A percentile compares a stretch with the other conserved stretches of the same genome.
Evolutionary conservation across 2,329 filamentous ascomycete genomes (phyloP).

Genomic region (Ophiosphaerella korrae): DNA sequence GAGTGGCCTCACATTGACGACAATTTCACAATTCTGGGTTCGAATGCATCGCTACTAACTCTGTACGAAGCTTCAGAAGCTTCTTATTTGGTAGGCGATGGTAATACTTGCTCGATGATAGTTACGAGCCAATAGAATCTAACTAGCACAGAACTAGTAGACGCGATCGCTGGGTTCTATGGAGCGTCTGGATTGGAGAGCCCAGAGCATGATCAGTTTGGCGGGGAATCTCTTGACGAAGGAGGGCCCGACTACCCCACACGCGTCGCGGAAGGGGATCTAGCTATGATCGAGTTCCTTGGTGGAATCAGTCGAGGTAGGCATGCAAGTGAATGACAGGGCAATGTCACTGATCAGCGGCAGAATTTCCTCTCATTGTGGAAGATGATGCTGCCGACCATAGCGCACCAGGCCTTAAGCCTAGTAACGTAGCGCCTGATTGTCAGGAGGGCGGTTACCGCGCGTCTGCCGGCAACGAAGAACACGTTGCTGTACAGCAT

Average conservation of each 20-base stretch:
- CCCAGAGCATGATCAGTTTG: slow-evolving; percentile 5
- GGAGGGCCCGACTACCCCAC: slow-evolving; percentile 1
- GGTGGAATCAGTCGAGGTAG: slow-evolving; percentile 10
- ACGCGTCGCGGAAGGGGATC: slow-evolving; percentile 4
- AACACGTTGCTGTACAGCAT: neutral
- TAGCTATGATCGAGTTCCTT: slow-evolving; percentile 5
- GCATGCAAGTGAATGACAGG: slow-evolving; percentile 8
- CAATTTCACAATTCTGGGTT: slow-evolving; percentile 11
- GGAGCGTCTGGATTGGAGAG: slow-evolving; percentile 3
- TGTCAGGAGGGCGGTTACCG: neutral
- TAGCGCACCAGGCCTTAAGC: slow-evolving; percentile 6
- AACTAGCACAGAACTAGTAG: slow-evolving; percentile 10
- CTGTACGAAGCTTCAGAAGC: slow-evolving; percentile 1
- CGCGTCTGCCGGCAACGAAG: neutral
- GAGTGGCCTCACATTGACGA: slow-evolving; percentile 2
- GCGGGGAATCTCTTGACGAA: slow-evolving; percentile 7
- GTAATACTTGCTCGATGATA: slow-evolving; percentile 13
- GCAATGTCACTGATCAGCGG: neutral
- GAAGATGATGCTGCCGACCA: slow-evolving; percentile 9
- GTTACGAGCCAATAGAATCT: slow-evolving; percentile 15
- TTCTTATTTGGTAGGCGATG: slow-evolving; percentile 9
- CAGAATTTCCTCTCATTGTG: slow-evolving; percentile 8
- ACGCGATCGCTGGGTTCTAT: neutral
- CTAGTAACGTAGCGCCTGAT: slow-evolving; percentile 3
- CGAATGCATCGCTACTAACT: no score